Evolutionary conservation across 257 asterid species (phyloP), one percentile per base, ranked within the genome.

Genomic region (Perilla frutescens): DNA sequence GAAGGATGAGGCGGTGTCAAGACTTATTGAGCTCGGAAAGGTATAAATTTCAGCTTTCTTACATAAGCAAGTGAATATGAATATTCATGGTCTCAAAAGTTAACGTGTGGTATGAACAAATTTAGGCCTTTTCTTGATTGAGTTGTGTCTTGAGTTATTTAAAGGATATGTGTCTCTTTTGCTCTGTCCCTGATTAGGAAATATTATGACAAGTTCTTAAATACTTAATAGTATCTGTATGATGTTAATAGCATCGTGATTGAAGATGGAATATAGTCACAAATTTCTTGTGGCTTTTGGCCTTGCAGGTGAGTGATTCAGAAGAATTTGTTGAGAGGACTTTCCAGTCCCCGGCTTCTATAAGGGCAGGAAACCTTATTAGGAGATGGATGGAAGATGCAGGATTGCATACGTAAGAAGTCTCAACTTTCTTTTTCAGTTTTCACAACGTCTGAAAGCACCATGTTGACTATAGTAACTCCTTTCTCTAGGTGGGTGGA

Each of bases 351-450:
- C 92, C 96, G 7, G 96, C 97, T 80, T 91, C 97, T 9, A 54
- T 88, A 41, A 74, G 82, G 76, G 97, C 99, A 31, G 96, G 87
- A 74, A 81, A 81, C 70, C 86, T 85, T 68, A 86, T 94, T 62
- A 89, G 88, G 40, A 59, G 66, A 59, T 94, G 97, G 99, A 91
- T 94, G 97, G 97, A 88, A 70, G 98, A 92, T 82, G 97, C 97
- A 13, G 97, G 97, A 73, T 86, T 94, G 86, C 81, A 72, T 71
- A 90, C 96, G 99, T 94, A 76, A 82, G 93, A 55, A 76, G 31
- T 55, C 41, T 32, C 55, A 36, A 41, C 7, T 75, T 48, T 41
- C 2, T 8, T 66, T 10, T 64, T 39, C 39, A 8, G 4, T 3
- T 47, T 60, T 60, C 7, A 20, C 4, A 31, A 31, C 36, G 29